Evolutionary conservation across 228 moss, liverwort and hornwort genomes (phyloP).

Genomic region (Sphagnum magellanicum): DNA sequence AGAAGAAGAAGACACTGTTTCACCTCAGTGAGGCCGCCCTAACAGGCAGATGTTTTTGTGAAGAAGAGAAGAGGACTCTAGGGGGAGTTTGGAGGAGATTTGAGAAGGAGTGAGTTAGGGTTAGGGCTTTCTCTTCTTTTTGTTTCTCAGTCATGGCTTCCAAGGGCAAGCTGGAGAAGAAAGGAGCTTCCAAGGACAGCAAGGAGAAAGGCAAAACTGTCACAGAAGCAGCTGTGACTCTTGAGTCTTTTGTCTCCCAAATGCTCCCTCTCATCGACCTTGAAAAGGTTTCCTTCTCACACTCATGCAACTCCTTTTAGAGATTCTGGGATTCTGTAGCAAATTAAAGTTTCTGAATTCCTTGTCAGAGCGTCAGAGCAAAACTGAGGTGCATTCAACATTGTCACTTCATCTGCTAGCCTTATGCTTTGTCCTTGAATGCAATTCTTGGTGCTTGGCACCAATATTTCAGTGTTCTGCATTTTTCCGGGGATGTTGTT

Average conservation of each 20-base stretch:
- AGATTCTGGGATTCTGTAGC: too few species aligned
- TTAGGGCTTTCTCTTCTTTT: too few species aligned
- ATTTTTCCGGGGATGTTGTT: neutral
- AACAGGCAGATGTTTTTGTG: too few species aligned
- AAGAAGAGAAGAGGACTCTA: too few species aligned
- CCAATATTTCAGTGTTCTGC: neutral
- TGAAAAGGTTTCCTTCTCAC: conserved; percentile 55
- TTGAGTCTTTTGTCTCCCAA: conserved; percentile 71
- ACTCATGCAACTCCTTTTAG: neutral
- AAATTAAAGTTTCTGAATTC: neutral
- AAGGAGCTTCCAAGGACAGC: conserved; percentile 10
- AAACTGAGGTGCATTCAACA: neutral
- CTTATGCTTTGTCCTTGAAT: neutral
- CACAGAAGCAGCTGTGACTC: conserved; percentile 33
- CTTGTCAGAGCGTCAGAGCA: neutral
- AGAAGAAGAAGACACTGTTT: too few species aligned
- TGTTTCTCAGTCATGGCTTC: neutral
- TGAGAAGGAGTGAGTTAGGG: too few species aligned
- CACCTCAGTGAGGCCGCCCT: too few species aligned
- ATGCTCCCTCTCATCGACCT: conserved; percentile 74
- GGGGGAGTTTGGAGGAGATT: too few species aligned
- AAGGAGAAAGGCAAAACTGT: conserved; percentile 16
- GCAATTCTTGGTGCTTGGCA: neutral
- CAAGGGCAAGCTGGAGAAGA: conserved; percentile 18
- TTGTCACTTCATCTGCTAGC: neutral